Base-by-base conservation (phyloP, 495 filamentous ascomycete genomes). In the Hyphodiscus hymeniophilus region DNA sequence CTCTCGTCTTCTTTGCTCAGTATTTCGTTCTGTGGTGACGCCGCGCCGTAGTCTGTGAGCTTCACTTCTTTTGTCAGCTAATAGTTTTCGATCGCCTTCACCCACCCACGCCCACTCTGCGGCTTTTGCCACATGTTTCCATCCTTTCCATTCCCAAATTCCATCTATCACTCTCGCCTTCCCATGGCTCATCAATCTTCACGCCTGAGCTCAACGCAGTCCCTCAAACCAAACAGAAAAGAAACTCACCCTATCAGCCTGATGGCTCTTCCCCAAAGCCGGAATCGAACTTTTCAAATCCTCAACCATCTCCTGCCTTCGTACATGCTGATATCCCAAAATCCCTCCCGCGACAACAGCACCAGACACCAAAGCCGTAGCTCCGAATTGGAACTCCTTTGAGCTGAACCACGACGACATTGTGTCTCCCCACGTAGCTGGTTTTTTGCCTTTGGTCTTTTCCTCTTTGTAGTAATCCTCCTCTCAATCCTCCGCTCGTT, bases 211-310 rank as follows among this genome's bases (percentile, higher is more conserved):
- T n/a, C n/a, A n/a, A n/a, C n/a, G n/a, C n/a, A n/a, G n/a, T n/a
- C n/a, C n/a, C 30, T 7, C 15, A 32, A 45, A 22, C 45, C 42
- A 22, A 47, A 36, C 10, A 34, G n/a, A 36, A 40, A 21, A 7
- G 20, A 15, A 40, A 32, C 49, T 18, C 34, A 52, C 44, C 51
- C 41, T 48, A 32, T 51, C 57, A 36, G 28, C 21, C 16, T 15
- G 17, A 32, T 54, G 41, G 3, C 24, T 48, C n/a, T 23, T 51
- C 34, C 51, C 45, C 26, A 22, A 31, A 31, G 51, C 58, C 3
- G 85, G 84, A 50, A 91, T 91, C 0, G 82, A 85, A 48, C 72
- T 73, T 56, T 92, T 92, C 36, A 92, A 66, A 33, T 79, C 69
- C 41, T 77, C 67, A 5, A 89, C 66, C 22, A 77, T 77, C 52